Percentiles rank a stretch among this genome's conserved stretches.
Evolutionary conservation across 2,329 filamentous ascomycete species (phyloP).

Genomic region (Monosporascus sp.): DNA sequence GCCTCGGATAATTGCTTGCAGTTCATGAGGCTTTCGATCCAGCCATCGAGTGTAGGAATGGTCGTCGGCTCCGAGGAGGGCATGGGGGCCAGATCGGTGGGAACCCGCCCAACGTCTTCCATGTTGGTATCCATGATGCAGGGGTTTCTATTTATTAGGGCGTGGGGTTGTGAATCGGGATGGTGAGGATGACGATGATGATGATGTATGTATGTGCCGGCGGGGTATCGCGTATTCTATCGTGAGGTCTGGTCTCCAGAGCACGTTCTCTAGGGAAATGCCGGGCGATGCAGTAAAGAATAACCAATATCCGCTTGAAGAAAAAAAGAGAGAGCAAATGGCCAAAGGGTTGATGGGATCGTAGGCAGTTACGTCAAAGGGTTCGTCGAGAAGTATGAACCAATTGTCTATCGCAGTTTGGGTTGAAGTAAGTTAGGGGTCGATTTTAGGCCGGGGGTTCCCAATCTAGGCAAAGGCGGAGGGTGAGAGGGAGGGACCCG

Average conservation of each 20-base stretch:
- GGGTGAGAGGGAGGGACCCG: too few species aligned
- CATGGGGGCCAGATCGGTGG: slow-evolving; percentile 69
- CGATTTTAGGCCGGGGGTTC: too few species aligned
- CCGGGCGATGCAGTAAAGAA: background rate
- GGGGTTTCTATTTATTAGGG: background rate
- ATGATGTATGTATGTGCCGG: background rate
- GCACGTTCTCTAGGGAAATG: too few species aligned
- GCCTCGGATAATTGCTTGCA: slow-evolving; percentile 97
- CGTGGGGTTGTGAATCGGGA: slow-evolving; percentile 2
- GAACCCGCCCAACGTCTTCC: slow-evolving; percentile 91
- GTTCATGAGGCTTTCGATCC: slow-evolving; percentile 97
- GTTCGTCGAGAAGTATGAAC: too few species aligned
- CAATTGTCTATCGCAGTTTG: too few species aligned
- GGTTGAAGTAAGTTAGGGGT: too few species aligned
- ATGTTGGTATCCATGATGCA: slow-evolving; percentile 89
- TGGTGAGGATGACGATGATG: background rate
- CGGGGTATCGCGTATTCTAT: background rate
- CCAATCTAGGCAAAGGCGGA: too few species aligned
- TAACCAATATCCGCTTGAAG: too few species aligned
- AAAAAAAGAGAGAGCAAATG: too few species aligned
- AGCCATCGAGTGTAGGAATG: slow-evolving; percentile 90
- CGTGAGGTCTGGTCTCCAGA: background rate
- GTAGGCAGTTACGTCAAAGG: too few species aligned
- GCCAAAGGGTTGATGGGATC: too few species aligned
- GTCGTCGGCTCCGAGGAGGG: slow-evolving; percentile 72